These are phyloP conservation scores for Sindora glabra DNA, from an alignment of 306 rosid genomes.

Conservation along the genomic window DNA sequence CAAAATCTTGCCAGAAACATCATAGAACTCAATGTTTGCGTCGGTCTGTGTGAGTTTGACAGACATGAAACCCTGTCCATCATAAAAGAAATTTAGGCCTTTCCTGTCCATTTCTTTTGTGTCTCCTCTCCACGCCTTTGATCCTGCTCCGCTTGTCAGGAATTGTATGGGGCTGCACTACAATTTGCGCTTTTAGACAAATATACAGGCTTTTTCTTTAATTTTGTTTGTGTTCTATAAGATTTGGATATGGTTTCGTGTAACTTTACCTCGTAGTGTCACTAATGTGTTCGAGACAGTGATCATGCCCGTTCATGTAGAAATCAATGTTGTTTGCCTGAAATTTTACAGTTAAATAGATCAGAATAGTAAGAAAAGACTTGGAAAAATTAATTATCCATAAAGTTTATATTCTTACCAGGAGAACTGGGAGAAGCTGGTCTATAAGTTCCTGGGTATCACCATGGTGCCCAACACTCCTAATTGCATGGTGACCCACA, in stretches of 20 bases:
- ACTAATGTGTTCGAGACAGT: constrained; percentile 51
- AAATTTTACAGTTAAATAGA: neutral
- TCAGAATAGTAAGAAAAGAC: neutral
- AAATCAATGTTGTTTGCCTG: constrained; percentile 44
- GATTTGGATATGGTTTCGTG: neutral
- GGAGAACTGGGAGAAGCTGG: constrained; percentile 44
- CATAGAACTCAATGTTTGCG: constrained; percentile 36
- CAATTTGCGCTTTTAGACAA: constrained; percentile 19
- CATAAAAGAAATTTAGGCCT: constrained; percentile 45
- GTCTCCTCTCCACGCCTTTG: constrained; percentile 62
- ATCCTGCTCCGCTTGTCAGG: constrained; percentile 49
- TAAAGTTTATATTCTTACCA: constrained; percentile 16
- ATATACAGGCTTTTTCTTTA: neutral
- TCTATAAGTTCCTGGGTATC: constrained; percentile 31
- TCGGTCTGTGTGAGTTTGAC: constrained; percentile 30
- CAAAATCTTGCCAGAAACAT: constrained; percentile 35
- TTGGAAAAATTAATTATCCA: neutral
- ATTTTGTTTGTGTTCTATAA: no score
- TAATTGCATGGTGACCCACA: constrained; percentile 46
- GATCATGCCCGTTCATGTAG: constrained; percentile 53
- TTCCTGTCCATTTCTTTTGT: neutral
- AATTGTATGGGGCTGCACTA: constrained; percentile 41
- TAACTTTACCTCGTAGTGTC: constrained; percentile 41
- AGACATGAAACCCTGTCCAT: constrained; percentile 62
- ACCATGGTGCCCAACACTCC: constrained; percentile 43